These are phyloP conservation scores for Claviceps digitariae DNA, from an alignment of 2,329 filamentous ascomycete genomes.

Conservation along the genomic window DNA sequence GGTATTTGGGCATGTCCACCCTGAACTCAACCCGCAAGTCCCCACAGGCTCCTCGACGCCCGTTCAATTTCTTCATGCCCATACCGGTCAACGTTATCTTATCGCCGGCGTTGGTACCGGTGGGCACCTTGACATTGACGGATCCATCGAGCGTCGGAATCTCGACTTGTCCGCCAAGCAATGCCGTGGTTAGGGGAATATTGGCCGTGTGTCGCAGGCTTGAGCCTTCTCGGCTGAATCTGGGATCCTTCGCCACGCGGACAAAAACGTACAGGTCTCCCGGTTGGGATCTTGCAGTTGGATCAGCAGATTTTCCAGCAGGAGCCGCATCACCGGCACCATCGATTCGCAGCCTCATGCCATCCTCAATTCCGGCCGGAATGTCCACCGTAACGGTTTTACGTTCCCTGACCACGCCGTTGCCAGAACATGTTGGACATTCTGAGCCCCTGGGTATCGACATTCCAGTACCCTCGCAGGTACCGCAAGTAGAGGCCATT, in stretches of 20 bases:
- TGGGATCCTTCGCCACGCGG: slow-evolving; percentile 74
- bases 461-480: slow-evolving; percentile 68
- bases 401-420: slow-evolving; percentile 71
- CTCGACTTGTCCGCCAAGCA: slow-evolving; percentile 79
- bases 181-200: slow-evolving; percentile 82
- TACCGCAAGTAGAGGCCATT: slow-evolving; percentile 77
- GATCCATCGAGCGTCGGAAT: slow-evolving; percentile 85
- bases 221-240: slow-evolving; percentile 76
- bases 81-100: slow-evolving; percentile 77
- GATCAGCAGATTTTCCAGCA: slow-evolving; percentile 54
- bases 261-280: slow-evolving; percentile 91
- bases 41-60: slow-evolving; percentile 53
- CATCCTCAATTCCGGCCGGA: slow-evolving; percentile 88
- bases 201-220: slow-evolving; percentile 88
- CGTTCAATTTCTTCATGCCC: slow-evolving; percentile 81
- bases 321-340: slow-evolving; percentile 79
- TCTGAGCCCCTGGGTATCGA: slow-evolving; percentile 67
- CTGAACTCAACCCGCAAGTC: slow-evolving; percentile 92
- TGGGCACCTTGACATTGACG: slow-evolving; percentile 80
- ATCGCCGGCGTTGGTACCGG: slow-evolving; percentile 85
- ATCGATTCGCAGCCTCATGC: slow-evolving; percentile 77
- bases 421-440: slow-evolving; percentile 66
- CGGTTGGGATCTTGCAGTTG: slow-evolving; percentile 50
- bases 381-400: slow-evolving; percentile 84
- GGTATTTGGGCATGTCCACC: slow-evolving; percentile 87